These are phyloP conservation scores for Periconia sp. DNA, from an alignment of 2,329 filamentous ascomycete genomes.

Conservation along the genomic window DNA sequence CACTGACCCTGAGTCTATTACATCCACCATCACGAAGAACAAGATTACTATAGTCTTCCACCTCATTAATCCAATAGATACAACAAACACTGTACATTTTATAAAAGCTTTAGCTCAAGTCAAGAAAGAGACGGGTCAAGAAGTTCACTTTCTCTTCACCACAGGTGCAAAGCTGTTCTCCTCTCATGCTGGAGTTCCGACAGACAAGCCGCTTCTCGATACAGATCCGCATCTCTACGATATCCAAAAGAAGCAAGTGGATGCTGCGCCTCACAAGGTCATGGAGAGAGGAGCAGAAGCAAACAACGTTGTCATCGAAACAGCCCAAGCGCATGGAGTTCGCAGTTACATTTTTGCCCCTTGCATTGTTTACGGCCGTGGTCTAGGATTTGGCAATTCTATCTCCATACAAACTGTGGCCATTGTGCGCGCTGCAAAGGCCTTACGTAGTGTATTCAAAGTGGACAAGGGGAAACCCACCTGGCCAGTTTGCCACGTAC, in stretches of 20 bases:
- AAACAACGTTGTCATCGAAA: constrained; percentile 54
- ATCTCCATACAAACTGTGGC: constrained; percentile 60
- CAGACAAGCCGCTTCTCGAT: constrained; percentile 51
- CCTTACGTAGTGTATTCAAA: constrained; percentile 49
- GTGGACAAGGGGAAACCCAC: constrained; percentile 50
- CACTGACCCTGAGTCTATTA: constrained; percentile 44
- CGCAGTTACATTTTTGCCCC: constrained; percentile 60
- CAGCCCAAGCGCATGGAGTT: constrained; percentile 51
- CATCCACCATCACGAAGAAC: constrained; percentile 47
- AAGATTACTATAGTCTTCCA: constrained; percentile 58
- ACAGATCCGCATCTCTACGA: constrained; percentile 52
- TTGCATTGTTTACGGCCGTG: constrained; percentile 59
- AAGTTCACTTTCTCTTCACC: constrained; percentile 60
- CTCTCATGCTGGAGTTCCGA: constrained; percentile 53
- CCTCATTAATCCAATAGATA: constrained; percentile 51
- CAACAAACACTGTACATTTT: constrained; percentile 45
- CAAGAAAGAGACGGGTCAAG: constrained; percentile 46
- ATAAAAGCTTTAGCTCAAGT: constrained; percentile 56
- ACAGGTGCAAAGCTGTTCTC: constrained; percentile 62
- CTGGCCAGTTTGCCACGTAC: constrained; percentile 62
- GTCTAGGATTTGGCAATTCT: constrained; percentile 57
- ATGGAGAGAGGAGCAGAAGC: constrained; percentile 45
- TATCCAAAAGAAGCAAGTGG: constrained; percentile 51
- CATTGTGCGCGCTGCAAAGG: constrained; percentile 55
- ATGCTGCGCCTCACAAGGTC: constrained; percentile 7